phyloP scores from a whole-genome alignment of 2,329 filamentous ascomycete species.

The Scolecobasidium constrictum region DNA sequence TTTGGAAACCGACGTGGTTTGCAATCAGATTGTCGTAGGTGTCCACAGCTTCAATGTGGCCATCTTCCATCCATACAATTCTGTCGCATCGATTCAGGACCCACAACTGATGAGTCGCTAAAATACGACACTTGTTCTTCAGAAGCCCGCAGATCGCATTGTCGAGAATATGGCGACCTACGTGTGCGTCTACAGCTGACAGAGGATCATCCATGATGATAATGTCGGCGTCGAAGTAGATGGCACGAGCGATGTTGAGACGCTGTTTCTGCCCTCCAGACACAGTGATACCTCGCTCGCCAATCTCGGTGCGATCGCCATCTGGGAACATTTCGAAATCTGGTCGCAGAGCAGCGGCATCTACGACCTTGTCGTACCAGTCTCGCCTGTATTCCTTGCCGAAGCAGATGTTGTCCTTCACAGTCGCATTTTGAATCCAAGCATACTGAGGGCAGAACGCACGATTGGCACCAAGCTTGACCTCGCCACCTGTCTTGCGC shows the following conservation, averaged over 20 bases:
- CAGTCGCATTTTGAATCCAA: slow-evolving; percentile 89
- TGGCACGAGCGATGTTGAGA: slow-evolving; percentile 78
- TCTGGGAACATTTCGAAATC: slow-evolving; percentile 91
- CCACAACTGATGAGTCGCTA: slow-evolving; percentile 92
- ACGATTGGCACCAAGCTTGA: slow-evolving; percentile 65
- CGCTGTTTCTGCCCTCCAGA: slow-evolving; percentile 94
- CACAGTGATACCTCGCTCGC: slow-evolving; percentile 88
- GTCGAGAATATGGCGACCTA: slow-evolving; percentile 70
- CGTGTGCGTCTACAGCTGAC: slow-evolving; percentile 47
- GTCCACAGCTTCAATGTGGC: slow-evolving; percentile 72
- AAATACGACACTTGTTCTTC: slow-evolving; percentile 76
- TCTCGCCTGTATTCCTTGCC: slow-evolving; percentile 60
- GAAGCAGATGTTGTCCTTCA: slow-evolving; percentile 84
- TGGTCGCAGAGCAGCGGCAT: slow-evolving; percentile 71
- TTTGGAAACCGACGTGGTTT: slow-evolving; percentile 64
- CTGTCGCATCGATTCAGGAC: slow-evolving; percentile 83
- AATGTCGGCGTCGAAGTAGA: slow-evolving; percentile 54
- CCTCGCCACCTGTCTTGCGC: slow-evolving; percentile 66
- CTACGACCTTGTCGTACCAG: slow-evolving; percentile 79
- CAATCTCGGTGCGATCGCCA: slow-evolving; percentile 84
- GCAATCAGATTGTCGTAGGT: slow-evolving; percentile 84
- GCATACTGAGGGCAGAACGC: slow-evolving; percentile 95
- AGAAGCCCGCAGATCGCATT: slow-evolving; percentile 84
- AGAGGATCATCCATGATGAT: slow-evolving; percentile 55
- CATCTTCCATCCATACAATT: slow-evolving; percentile 87